Evolutionary conservation across 805 yeast species (phyloP), one percentile per base, ranked within the genome.

Genomic region (Hanseniaspora occidentalis): DNA sequence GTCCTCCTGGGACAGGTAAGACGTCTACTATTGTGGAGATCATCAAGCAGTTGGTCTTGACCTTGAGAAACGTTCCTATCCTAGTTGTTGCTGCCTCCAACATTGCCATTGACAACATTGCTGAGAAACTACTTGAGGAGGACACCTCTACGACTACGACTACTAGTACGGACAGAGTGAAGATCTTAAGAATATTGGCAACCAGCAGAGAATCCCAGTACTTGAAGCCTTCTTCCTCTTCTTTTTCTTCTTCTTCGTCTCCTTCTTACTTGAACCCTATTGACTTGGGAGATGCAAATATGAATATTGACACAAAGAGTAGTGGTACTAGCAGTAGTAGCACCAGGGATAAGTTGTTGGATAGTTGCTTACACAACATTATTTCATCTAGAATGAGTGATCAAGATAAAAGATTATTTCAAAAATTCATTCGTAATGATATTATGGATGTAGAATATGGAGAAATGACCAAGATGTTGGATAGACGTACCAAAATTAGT

Each of bases 1-100:
- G 88, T 2, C 89, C 89, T 1, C 88, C 88, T 2, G 89, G 88
- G 11, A 81, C 89, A 0, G 89, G 89, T 41, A 80, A 80, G 54
- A 81, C 89, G 0, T 74, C 78, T 36, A 80, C 86, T 0, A 60
- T 81, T 21, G 75, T 78, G 37, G 88, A 80, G 50, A 63, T 79
- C 23, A 61, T 75, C 43, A 50, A 75, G 34, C 78, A 77, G 50
- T 62, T 77, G 43, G 60, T 78, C 41, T 70, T 67, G 34, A 72
- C 71, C 36, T 64, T 73, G 47, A 65, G 71, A 49, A 66, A 76
- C 2, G 74, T 66, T 48, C 85, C 85, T 1, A 75, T 79, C 33
- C 60, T 79, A 42, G 84, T 79, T 41, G 84, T 77, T 38, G 85
- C 88, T 1, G 82, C 84, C 2, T 77, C 84, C 1, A 79, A 79